Percentiles rank a stretch among this genome's conserved stretches.
Conservation (phyloP, 2,329 filamentous ascomycete species). For the Fusarium sp. region DNA sequence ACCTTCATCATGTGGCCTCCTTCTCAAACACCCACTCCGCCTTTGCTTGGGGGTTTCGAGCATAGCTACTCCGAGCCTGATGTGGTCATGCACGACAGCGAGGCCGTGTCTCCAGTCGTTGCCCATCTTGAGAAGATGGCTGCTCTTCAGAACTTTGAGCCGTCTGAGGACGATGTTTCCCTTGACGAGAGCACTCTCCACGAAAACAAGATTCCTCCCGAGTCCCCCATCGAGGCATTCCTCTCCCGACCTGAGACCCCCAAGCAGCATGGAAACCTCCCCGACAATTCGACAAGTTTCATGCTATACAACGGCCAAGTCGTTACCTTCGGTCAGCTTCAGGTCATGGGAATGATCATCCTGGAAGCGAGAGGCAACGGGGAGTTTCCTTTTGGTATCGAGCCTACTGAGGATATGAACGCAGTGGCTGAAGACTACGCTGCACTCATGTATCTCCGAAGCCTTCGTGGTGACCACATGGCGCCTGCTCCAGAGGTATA, state of each 20-base stretch:
- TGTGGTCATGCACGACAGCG: conserved; percentile 5
- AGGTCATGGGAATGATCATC: conserved; percentile 48
- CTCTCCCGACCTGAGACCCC: conserved; percentile 5
- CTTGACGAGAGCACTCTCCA: conserved; percentile 1
- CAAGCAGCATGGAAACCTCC: background rate
- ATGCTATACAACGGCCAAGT: background rate
- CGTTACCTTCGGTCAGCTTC: conserved; percentile 31
- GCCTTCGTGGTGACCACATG: conserved; percentile 34
- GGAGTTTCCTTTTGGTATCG: conserved; percentile 49
- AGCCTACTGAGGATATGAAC: conserved; percentile 42
- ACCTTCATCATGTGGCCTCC: conserved; percentile 9
- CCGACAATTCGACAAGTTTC: background rate
- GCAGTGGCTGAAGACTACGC: conserved; percentile 49
- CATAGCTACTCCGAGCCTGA: conserved; percentile 4
- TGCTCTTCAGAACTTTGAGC: background rate
- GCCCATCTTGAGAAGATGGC: conserved; percentile 12
- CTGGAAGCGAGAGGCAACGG: conserved; percentile 48
- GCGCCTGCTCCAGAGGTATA: conserved; percentile 39
- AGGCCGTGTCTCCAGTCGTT: conserved; percentile 18
- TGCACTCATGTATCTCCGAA: conserved; percentile 46
- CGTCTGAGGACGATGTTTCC: background rate
- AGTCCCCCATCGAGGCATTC: conserved; percentile 36
- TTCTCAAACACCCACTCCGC: conserved; percentile 9
- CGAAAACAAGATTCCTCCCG: conserved; percentile 34
- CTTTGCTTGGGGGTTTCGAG: conserved; percentile 7